phyloP scores from a whole-genome alignment of 2,329 filamentous ascomycete genomes.

The Xylariales sp. region DNA sequence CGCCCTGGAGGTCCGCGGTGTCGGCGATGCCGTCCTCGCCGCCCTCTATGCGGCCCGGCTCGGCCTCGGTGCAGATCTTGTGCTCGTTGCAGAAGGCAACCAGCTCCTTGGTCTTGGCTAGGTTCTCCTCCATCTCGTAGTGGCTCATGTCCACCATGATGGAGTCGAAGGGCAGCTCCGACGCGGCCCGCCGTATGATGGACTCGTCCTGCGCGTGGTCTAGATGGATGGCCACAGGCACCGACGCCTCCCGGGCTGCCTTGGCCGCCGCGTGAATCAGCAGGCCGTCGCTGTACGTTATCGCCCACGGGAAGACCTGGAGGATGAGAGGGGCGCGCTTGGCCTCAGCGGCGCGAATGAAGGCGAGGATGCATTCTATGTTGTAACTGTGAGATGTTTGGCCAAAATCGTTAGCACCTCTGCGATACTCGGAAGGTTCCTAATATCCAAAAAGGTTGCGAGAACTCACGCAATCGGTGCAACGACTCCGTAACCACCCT shows the following conservation, averaged over 20 bases:
- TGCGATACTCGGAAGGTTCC: no score
- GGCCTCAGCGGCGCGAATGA: conserved; percentile 36
- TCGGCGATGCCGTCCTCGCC: conserved; percentile 66
- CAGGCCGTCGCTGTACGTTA: conserved; percentile 54
- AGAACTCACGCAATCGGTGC: background rate
- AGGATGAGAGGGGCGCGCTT: conserved; percentile 61
- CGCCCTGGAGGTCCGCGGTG: conserved; percentile 34
- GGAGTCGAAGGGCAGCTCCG: conserved; percentile 57
- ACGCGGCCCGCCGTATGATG: conserved; percentile 52
- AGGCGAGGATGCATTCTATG: conserved; percentile 60
- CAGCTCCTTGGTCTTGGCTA: conserved; percentile 58
- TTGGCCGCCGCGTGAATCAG: conserved; percentile 51
- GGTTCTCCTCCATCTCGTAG: conserved; percentile 67
- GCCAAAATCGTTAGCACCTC: background rate
- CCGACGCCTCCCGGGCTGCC: conserved; percentile 48
- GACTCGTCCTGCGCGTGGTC: conserved; percentile 62
- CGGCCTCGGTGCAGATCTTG: conserved; percentile 66
- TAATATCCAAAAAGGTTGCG: background rate
- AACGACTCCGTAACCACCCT: background rate
- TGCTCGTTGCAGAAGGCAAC: conserved; percentile 59
- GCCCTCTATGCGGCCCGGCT: conserved; percentile 64
- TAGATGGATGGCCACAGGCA: conserved; percentile 60
- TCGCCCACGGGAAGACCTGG: conserved; percentile 67
- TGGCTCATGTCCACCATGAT: conserved; percentile 79
- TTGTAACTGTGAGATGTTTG: conserved; percentile 46